Evolutionary conservation across 2,329 filamentous ascomycete genomes (phyloP), one percentile per base, ranked within the genome.

Genomic region (Chaetomiaceae sp.): DNA sequence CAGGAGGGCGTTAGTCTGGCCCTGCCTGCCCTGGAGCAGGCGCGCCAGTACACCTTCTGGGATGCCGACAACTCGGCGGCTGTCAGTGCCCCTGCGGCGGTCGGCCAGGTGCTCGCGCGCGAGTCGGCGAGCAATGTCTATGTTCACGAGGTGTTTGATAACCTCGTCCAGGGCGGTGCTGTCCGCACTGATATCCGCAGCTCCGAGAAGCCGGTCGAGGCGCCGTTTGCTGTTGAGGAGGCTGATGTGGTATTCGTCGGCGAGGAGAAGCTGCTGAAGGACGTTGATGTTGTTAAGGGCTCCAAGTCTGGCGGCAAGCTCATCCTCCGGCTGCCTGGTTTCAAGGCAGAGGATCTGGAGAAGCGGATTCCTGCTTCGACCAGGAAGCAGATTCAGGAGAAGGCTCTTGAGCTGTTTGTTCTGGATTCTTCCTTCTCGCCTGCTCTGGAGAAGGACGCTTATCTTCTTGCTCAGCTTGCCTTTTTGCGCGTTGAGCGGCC

Each of bases 41-140:
- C 83, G 17, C 78, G 87, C 65, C 86, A 97, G 67, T 97, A 93
- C 70, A 84, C 83, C 11, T 96, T 98, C 76, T 97, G 90, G 89
- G 87, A 96, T 57, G 64, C 86, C 33, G 91, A 95, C 61, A 78
- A 82, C 64, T 89, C 89, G 22, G 68, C 73, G 1, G 77, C 84
- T 42, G 74, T 76, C 42, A 72, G 73, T 49, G 82, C 88, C 1
- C 83, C 88, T 10, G 68, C 77, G 18, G 77, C 72, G 30, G 62
- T 83, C 22, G 75, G 76, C 52, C 72, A 68, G 47, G 62, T 81
- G 11, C 78, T 73, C 73, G 91, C 83, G 74, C 82, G 84, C 73
- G 89, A 78, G 65, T 86, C 70, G 65, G 86, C 70, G 66, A 75
- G 60, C 59, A 80, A 82, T 54, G 68, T 84, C 54, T 75, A 77